A percentile compares a stretch with the other conserved stretches of the same genome.
These are phyloP conservation scores for Kitagawia praeruptora DNA, from an alignment of 129 eudicot genomes.

Conservation along the genomic window DNA sequence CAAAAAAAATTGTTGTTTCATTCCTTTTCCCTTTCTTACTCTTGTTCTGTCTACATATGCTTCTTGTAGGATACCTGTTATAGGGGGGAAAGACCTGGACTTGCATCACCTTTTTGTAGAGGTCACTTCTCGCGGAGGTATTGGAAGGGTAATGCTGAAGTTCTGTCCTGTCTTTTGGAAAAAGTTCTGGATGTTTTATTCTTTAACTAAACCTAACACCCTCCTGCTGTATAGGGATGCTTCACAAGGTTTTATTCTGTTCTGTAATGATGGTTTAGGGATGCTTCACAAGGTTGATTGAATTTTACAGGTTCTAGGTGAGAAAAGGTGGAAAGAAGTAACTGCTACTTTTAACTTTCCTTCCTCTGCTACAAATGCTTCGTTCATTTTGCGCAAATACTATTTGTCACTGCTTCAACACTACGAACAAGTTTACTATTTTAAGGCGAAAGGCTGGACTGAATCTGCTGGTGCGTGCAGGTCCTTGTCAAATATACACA, in stretches of 20 bases:
- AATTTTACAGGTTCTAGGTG: conserved; percentile 57
- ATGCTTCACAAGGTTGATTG: not conserved
- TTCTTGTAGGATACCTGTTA: conserved; percentile 69
- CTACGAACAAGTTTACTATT: conserved; percentile 81
- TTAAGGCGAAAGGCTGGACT: conserved; percentile 63
- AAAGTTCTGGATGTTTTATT: not conserved
- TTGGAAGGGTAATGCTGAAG: conserved; percentile 41
- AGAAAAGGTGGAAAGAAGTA: conserved; percentile 88
- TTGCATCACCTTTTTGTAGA: conserved; percentile 76
- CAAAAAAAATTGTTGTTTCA: not conserved
- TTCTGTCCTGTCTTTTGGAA: conserved; percentile 2
- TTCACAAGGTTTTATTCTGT: not conserved
- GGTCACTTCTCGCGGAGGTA: conserved; percentile 89
- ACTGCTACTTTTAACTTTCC: conserved; percentile 70
- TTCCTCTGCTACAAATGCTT: conserved; percentile 94
- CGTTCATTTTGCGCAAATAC: conserved; percentile 78
- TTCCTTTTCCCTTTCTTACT: not conserved
- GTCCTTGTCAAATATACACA: not conserved
- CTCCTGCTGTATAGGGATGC: not conserved
- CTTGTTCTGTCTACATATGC: not conserved
- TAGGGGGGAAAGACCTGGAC: conserved; percentile 73
- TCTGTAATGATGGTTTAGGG: too few relatives aligned
- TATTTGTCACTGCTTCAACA: conserved; percentile 68
- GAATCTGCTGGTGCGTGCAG: conserved; percentile 46
- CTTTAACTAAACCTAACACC: not conserved